Percentiles rank a stretch among this genome's conserved stretches.
These are phyloP conservation scores for Teratosphaeriaceae sp. DNA, from an alignment of 2,329 filamentous ascomycete species.

Conservation along the genomic window DNA sequence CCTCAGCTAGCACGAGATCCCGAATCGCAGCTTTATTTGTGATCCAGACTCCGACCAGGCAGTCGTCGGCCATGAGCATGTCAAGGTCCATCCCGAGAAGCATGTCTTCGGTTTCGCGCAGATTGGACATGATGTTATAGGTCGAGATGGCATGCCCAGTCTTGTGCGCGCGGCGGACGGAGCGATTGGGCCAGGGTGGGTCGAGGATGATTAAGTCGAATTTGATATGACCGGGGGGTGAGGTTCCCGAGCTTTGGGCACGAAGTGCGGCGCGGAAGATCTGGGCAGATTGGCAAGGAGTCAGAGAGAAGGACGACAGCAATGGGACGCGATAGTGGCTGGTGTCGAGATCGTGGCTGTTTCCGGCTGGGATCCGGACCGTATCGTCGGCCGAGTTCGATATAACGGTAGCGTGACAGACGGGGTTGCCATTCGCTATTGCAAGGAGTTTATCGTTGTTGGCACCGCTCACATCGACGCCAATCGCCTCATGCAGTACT, in stretches of 20 bases:
- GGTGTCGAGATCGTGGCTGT: not conserved
- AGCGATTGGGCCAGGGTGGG: conserved; percentile 77
- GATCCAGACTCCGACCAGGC: conserved; percentile 66
- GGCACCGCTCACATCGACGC: too few relatives aligned
- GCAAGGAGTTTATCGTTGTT: too few relatives aligned
- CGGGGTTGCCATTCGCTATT: too few relatives aligned
- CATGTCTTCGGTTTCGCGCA: conserved; percentile 38
- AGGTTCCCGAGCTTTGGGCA: conserved; percentile 28
- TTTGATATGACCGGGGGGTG: too few relatives aligned
- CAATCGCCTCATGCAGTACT: too few relatives aligned
- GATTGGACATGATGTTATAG: conserved; percentile 35
- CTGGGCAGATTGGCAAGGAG: conserved; percentile 34
- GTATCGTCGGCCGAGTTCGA: too few relatives aligned
- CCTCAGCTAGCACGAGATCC: conserved; percentile 47
- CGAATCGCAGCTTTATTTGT: conserved; percentile 61
- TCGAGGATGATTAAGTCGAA: conserved; percentile 69
- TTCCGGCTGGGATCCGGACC: too few relatives aligned
- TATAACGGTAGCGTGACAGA: too few relatives aligned
- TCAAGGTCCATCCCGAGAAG: conserved; percentile 42
- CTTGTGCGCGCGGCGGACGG: conserved; percentile 55
- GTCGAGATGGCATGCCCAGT: conserved; percentile 21
- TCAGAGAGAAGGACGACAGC: conserved; percentile 43
- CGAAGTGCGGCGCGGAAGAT: conserved; percentile 33
- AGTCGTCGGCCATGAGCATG: conserved; percentile 45
- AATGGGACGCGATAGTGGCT: conserved; percentile 39